These are phyloP conservation scores for Penicillium tannophilum DNA, from an alignment of 495 filamentous ascomycete genomes.

Conservation along the genomic window DNA sequence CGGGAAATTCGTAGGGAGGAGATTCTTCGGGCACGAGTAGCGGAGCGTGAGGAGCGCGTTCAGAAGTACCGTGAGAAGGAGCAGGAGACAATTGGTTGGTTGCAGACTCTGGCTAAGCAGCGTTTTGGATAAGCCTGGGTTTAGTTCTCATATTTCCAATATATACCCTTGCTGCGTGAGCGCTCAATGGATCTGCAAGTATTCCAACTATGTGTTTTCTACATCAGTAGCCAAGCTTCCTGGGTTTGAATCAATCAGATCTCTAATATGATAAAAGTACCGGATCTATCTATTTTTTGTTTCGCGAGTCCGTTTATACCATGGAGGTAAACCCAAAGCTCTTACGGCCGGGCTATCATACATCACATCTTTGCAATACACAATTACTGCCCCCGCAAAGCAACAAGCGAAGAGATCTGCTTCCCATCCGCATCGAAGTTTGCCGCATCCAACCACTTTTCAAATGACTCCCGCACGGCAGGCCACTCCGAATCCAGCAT, in stretches of 20 bases:
- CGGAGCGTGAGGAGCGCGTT: constrained; percentile 46
- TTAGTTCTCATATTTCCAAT: neutral
- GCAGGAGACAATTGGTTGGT: constrained; percentile 47
- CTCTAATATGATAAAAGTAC: neutral
- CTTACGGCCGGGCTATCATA: neutral
- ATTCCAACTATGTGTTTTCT: too few species aligned
- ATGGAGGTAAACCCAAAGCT: neutral
- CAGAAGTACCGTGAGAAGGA: constrained; percentile 48
- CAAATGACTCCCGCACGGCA: constrained; percentile 7
- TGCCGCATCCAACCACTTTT: constrained; percentile 14
- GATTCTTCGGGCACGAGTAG: constrained; percentile 41
- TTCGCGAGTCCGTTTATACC: neutral
- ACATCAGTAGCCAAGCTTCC: too few species aligned
- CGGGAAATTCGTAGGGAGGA: constrained; percentile 46
- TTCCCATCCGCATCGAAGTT: constrained; percentile 15
- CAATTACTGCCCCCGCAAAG: constrained; percentile 6
- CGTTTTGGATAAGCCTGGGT: constrained; percentile 36
- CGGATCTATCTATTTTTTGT: neutral
- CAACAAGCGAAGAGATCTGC: constrained; percentile 5
- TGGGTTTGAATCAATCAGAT: too few species aligned
- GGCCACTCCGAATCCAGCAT: constrained; percentile 18
- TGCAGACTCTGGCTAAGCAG: constrained; percentile 48
- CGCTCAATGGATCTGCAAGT: too few species aligned
- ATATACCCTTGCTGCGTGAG: neutral
- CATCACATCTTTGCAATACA: neutral